These are phyloP conservation scores for Fusarium temperatum DNA, from an alignment of 2,329 filamentous ascomycete genomes.

Conservation along the genomic window DNA sequence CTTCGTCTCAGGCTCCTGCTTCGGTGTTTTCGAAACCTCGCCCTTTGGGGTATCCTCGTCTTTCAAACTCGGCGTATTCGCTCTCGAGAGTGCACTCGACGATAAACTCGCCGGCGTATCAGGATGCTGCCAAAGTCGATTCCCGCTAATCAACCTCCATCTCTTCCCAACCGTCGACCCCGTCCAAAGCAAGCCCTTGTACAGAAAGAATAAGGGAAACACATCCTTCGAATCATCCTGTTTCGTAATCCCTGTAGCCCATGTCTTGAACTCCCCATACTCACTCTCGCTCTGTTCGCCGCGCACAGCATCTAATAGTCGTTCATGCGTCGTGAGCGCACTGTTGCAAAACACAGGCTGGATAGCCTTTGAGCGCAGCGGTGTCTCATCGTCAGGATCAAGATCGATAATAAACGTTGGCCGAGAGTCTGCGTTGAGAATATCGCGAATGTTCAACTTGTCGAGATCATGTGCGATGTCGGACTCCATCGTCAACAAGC, in stretches of 20 bases:
- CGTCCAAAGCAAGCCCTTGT: conserved; percentile 49
- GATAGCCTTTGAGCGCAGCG: conserved; percentile 36
- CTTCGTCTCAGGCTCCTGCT: background rate
- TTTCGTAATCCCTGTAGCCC: conserved; percentile 53
- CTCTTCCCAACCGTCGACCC: conserved; percentile 50
- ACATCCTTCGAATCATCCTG: conserved; percentile 57
- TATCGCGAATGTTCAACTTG: conserved; percentile 56
- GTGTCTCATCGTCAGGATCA: conserved; percentile 45
- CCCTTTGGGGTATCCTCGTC: background rate
- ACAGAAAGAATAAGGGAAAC: conserved; percentile 53
- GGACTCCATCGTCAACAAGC: conserved; percentile 17
- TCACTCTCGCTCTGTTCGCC: conserved; percentile 4
- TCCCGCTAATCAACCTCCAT: conserved; percentile 54
- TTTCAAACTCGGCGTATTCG: background rate
- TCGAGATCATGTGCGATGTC: conserved; percentile 34
- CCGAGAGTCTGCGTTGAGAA: conserved; percentile 50
- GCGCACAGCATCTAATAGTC: conserved; percentile 44
- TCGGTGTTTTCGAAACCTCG: background rate
- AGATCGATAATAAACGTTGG: conserved; percentile 52
- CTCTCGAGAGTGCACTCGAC: background rate
- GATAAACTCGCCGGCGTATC: background rate
- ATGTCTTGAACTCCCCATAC: conserved; percentile 51
- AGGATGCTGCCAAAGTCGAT: conserved; percentile 45
- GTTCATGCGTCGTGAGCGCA: conserved; percentile 47
- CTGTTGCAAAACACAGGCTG: conserved; percentile 49